These are phyloP conservation scores for Coprinopsis strossmayeri DNA, from an alignment of 768 basidiomycete species.

Conservation along the genomic window DNA sequence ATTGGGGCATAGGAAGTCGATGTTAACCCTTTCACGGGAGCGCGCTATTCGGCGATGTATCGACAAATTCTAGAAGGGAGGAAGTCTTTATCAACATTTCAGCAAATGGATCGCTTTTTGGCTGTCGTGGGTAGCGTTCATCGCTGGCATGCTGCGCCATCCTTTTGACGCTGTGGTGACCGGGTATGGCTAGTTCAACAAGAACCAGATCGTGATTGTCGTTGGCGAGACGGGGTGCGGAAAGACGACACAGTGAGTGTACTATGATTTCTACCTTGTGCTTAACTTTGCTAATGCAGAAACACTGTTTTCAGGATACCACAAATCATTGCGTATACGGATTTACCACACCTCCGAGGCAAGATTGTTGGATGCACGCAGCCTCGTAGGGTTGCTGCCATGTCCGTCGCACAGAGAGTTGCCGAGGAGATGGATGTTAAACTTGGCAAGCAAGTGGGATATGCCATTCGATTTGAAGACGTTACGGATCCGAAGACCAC, in stretches of 20 bases:
- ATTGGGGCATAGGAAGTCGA: too few species aligned
- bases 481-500: conserved; percentile 87
- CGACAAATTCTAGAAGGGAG: conserved; percentile 78
- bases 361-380: conserved; percentile 97
- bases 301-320: conserved; percentile 61
- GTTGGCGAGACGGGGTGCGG: conserved; percentile 94
- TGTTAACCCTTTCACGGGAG: conserved; percentile 84
- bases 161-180: conserved; percentile 9
- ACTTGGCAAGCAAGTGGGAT: conserved; percentile 93
- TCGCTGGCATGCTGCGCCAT: background rate
- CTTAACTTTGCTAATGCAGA: background rate
- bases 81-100: conserved; percentile 84
- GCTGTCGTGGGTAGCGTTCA: conserved; percentile 59
- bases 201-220: conserved; percentile 84
- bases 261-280: background rate
- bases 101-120: conserved; percentile 90
- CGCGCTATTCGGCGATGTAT: conserved; percentile 71
- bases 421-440: conserved; percentile 98
- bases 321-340: conserved; percentile 91
- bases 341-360: conserved; percentile 83
- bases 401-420: conserved; percentile 97
- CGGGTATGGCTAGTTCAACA: conserved; percentile 51
- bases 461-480: conserved; percentile 98
- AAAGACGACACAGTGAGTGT: conserved; percentile 87
- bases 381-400: conserved; percentile 92